Base-by-base conservation (phyloP, 2,329 filamentous ascomycete genomes). In the Calonectria ilicicola region DNA sequence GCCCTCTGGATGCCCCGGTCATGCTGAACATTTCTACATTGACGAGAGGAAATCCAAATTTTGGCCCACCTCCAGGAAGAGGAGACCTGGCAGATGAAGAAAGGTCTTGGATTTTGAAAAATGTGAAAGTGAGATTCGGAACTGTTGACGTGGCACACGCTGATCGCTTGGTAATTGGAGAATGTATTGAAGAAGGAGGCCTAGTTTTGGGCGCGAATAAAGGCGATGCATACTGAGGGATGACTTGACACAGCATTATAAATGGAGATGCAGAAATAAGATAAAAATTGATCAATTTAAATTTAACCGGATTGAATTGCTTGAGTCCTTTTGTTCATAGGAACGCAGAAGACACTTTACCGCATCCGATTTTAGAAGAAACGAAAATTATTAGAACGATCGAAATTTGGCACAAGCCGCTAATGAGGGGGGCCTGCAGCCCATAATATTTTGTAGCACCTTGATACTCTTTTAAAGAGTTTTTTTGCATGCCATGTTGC, bases 11-110 rank as follows among this genome's bases (percentile, higher is more conserved):
- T 67, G 26, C 65, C 65, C 9, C 56, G 49, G 8, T n/a, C 58
- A 67, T 67, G 65, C 58, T 67, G 65, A 67, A 67, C n/a, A 49
- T 67, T 19, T 67, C 65, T 14, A 67, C 65, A 26, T 35, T 67
- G 14, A 67, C 65, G 8, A 23, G 65, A 32, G 65, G 65, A n/a
- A 67, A 67, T 49, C 38, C 51, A 10, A 56, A 67, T 35, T 67
- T 67, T 21, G 51, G 49, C 4, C 10, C 44, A 3, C 38, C 38
- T 3, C 21, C 40, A 4, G 65, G 65, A 2, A 49, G 65, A 26
- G 65, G 65, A 19, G 65, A 49, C 5, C 38, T 67, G 3, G 38
- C 49, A 1, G 65, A 67, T 35, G 49, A 67, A 14, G 49, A 67
- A 5, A 44, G 65, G 14, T 56, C 65, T 9, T 35, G 49, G 2